phyloP scores from a whole-genome alignment of 2,329 filamentous ascomycete species.

The Aspergillus cejpii region DNA sequence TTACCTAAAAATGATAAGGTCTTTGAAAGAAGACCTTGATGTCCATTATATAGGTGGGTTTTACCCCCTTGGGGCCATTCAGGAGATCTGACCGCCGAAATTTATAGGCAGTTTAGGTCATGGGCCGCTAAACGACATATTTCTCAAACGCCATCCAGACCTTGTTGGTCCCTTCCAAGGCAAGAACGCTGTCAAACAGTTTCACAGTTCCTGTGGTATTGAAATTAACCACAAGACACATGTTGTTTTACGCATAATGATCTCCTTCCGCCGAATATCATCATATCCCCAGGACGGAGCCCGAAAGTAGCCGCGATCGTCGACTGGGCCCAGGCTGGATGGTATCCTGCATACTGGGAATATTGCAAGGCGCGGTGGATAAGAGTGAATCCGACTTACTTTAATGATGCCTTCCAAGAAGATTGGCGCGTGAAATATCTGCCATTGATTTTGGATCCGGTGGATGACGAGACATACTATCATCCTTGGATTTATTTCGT shows the following conservation, averaged over 20 bases:
- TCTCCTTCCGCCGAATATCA: slow-evolving; percentile 17
- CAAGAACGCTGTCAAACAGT: slow-evolving; percentile 24
- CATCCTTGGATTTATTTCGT: slow-evolving; percentile 31
- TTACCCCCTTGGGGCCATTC: slow-evolving; percentile 2
- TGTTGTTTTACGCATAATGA: slow-evolving; percentile 23
- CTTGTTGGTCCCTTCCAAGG: slow-evolving; percentile 28
- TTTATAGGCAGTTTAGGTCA: slow-evolving; percentile 26
- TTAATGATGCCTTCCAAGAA: slow-evolving; percentile 20
- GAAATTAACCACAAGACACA: slow-evolving; percentile 20
- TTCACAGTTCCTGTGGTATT: slow-evolving; percentile 29
- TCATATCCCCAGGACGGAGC: slow-evolving; percentile 19
- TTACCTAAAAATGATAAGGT: slow-evolving; percentile 20
- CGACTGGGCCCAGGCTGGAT: slow-evolving; percentile 27
- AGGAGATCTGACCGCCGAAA: slow-evolving; percentile 2
- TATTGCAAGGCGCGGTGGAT: slow-evolving; percentile 27
- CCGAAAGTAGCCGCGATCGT: slow-evolving; percentile 22
- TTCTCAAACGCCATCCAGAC: slow-evolving; percentile 17
- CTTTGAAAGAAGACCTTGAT: slow-evolving; percentile 9
- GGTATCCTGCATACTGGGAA: slow-evolving; percentile 31
- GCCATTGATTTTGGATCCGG: slow-evolving; percentile 26
- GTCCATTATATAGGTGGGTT: slow-evolving; percentile 21
- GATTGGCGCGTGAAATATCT: slow-evolving; percentile 31
- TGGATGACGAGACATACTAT: slow-evolving; percentile 29
- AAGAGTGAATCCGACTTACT: slow-evolving; percentile 14
- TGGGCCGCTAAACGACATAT: slow-evolving; percentile 29